Percentiles rank a stretch among this genome's conserved stretches.
Conservation (phyloP, 1,284 basidiomycete genomes). For the Cryptococcus sp. region DNA sequence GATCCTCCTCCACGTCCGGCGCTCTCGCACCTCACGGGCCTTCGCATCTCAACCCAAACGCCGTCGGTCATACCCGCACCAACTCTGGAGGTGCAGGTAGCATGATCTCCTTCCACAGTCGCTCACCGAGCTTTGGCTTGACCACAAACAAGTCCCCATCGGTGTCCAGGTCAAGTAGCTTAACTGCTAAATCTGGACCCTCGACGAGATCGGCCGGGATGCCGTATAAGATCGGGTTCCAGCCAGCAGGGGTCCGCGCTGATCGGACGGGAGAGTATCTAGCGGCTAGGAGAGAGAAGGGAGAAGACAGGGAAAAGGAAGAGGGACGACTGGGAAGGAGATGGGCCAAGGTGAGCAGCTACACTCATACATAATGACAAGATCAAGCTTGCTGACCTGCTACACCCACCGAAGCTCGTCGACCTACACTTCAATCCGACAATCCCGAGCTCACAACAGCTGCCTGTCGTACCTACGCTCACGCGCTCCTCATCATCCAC, state of each 20-base stretch:
- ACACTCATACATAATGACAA: neutral
- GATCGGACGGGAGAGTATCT: conserved; percentile 76
- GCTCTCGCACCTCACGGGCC: conserved; percentile 19
- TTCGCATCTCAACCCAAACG: conserved; percentile 26
- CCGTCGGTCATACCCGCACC: conserved; percentile 11
- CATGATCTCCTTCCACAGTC: conserved; percentile 6
- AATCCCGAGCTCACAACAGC: conserved; percentile 12
- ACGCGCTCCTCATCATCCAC: conserved; percentile 35
- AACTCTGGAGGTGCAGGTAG: conserved; percentile 13
- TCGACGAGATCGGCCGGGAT: conserved; percentile 27
- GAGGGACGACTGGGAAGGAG: conserved; percentile 76
- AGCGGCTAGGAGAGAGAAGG: conserved; percentile 60
- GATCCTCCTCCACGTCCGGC: conserved; percentile 8
- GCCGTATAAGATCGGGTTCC: conserved; percentile 78
- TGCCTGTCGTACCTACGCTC: conserved; percentile 16
- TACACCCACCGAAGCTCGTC: conserved; percentile 59
- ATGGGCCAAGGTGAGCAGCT: conserved; percentile 66
- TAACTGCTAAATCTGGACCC: conserved; percentile 17
- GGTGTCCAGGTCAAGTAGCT: conserved; percentile 29
- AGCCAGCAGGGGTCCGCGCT: conserved; percentile 71
- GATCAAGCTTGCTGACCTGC: neutral
- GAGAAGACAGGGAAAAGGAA: conserved; percentile 70
- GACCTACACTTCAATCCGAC: conserved; percentile 72
- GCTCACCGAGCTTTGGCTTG: conserved; percentile 21
- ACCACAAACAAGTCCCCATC: conserved; percentile 14